These are phyloP conservation scores for Phyllosticta citriasiana DNA, from an alignment of 2,329 filamentous ascomycete species.

Conservation along the genomic window DNA sequence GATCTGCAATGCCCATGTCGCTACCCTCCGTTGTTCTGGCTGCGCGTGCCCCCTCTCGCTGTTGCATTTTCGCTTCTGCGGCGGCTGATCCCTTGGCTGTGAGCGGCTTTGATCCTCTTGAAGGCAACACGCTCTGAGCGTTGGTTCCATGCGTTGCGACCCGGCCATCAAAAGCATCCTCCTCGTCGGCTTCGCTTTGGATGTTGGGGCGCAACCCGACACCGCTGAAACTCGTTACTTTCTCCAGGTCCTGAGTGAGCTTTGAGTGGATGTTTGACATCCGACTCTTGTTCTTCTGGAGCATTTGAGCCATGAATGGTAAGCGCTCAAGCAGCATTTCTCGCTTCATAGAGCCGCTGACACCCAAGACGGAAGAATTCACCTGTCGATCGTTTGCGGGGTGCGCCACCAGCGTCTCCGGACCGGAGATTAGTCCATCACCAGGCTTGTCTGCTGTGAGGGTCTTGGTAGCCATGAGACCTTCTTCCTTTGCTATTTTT, in stretches of 20 bases:
- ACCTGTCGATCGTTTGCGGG: constrained; percentile 6
- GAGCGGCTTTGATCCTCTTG: constrained; percentile 14
- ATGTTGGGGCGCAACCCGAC: constrained; percentile 27
- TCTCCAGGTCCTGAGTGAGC: constrained; percentile 50
- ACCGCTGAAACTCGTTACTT: constrained; percentile 57
- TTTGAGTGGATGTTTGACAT: constrained; percentile 16
- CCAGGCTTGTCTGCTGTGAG: not conserved
- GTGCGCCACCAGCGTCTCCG: constrained; percentile 13
- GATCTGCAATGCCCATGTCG: constrained; percentile 21
- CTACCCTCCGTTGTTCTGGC: not conserved
- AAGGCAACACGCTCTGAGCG: constrained; percentile 12
- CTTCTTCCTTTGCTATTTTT: constrained; percentile 41
- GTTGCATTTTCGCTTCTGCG: constrained; percentile 1
- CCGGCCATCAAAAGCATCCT: constrained; percentile 16
- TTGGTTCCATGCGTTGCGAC: constrained; percentile 12
- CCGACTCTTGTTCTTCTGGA: constrained; percentile 16
- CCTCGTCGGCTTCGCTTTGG: constrained; percentile 16
- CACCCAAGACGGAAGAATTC: constrained; percentile 35
- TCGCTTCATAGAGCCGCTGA: constrained; percentile 55
- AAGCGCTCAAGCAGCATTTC: constrained; percentile 78
- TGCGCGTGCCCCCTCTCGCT: not conserved
- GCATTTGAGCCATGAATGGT: constrained; percentile 70
- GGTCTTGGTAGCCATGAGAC: constrained; percentile 10
- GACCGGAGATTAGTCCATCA: constrained; percentile 11
- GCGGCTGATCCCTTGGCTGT: constrained; percentile 14